A percentile compares a stretch with the other conserved stretches of the same genome.
These are phyloP conservation scores for Mayamaea pseudoterrestris DNA, from an alignment of 108 stramenopile species.

Conservation along the genomic window DNA sequence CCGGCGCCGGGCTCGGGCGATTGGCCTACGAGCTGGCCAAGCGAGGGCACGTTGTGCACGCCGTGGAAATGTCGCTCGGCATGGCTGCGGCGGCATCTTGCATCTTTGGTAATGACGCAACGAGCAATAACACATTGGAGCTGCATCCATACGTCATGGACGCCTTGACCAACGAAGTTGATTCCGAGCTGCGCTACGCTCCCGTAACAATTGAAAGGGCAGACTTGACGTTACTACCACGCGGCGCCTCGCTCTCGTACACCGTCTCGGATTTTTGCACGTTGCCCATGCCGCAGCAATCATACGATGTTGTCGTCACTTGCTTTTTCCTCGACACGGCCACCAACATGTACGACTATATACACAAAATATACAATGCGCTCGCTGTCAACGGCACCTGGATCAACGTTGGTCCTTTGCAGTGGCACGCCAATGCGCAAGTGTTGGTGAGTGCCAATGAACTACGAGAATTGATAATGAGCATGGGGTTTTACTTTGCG, in stretches of 20 bases:
- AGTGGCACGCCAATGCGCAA: slow-evolving; percentile 69
- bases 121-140: slow-evolving; percentile 3
- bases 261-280: slow-evolving; percentile 64
- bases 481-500: slow-evolving; percentile 36
- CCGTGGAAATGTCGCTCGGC: slow-evolving; percentile 55
- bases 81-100: slow-evolving; percentile 62
- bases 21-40: slow-evolving; percentile 57
- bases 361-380: slow-evolving; percentile 29
- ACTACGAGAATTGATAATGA: slow-evolving; percentile 38
- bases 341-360: slow-evolving; percentile 66
- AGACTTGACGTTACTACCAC: too few relatives aligned
- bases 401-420: slow-evolving; percentile 80
- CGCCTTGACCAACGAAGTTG: slow-evolving; percentile 60
- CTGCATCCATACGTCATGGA: slow-evolving; percentile 58
- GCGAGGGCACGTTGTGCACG: slow-evolving; percentile 36
- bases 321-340: slow-evolving; percentile 84
- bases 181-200: slow-evolving; percentile 46
- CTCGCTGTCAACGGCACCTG: slow-evolving; percentile 40
- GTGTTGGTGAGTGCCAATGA: slow-evolving; percentile 56
- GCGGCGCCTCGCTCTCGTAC: too few relatives aligned
- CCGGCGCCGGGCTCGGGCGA: slow-evolving; percentile 71
- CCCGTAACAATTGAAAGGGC: too few relatives aligned
- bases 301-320: slow-evolving; percentile 50
- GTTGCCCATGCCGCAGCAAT: slow-evolving; percentile 18
- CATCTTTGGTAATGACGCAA: too few relatives aligned